Evolutionary conservation across 169 alveolate species (phyloP), one percentile per base, ranked within the genome.

Genomic region (Cryptosporidium ubiquitum): DNA sequence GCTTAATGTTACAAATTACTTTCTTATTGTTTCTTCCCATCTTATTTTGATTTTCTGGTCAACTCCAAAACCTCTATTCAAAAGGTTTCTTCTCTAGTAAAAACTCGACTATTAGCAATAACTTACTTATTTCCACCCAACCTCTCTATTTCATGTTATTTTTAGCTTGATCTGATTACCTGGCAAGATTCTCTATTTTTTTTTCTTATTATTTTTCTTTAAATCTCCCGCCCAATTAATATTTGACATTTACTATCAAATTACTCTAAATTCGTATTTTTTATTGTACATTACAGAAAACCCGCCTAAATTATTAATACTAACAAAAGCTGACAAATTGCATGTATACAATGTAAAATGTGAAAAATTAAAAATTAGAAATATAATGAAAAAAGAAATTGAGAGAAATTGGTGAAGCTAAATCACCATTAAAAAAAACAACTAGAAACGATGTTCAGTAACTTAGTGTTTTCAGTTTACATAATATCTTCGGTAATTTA

Each of bases 1-100:
- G 89, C 52, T 66, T 18, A 26, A 79, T 79, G 18, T 79, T 79
- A 35, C 66, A 61, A 42, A 79, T 40, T 10, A 79, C 44, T 37
- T 49, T 35, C 14, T 61, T 79, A 14, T 29, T 29, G n/a, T 23
- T 61, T 51, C 61, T 79, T 23, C 31, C 73, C 86, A 74, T 74
- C 5, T 33, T n/a, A 29, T 0, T 5, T 23, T 51, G 7, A 33
- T 31, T 31, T 23, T 33, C 44, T 18, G 26, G 51, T 31, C 51
- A 2, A 39, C 1, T 66, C 10, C 47, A 37, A 37, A 18, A 20
- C 35, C 40, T 39, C 33, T 33, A 66, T 6, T 29, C 35, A 29
- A 29, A 14, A 23, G 40, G 10, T 1, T 14, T 39, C 71, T 33
- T 29, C 73, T 20, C 79, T 29, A 14, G 5, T 16, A 2, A 10